Base-by-base conservation (phyloP, 2,329 filamentous ascomycete genomes). In the Chalaropsis ovoidea region DNA sequence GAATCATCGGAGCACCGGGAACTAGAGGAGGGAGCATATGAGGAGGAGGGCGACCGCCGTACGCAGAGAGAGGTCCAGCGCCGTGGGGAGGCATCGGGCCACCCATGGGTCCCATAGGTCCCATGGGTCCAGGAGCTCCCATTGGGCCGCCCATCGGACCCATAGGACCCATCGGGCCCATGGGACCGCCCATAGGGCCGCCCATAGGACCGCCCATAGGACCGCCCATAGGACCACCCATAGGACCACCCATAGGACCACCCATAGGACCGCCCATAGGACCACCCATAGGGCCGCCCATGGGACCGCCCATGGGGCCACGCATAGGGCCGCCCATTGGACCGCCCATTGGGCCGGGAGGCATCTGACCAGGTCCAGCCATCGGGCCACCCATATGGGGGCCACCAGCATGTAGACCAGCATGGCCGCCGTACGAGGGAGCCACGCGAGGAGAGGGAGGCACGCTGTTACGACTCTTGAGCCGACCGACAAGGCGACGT, bases 391-490 rank as follows among this genome's bases (percentile, higher is more conserved):
- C 31, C 31, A 31, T 31, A 31, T 31, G 47, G 47, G 47, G 47
- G 61, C 42, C 47, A 24, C 47, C 47, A 22, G 47, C 19, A 13
- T 49, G 47, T 49, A 22, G 47, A 24, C 47, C 47, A 31, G 31
- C 3, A 24, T 54, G 63, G 39, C 49, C 61, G 15, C 66, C 66
- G 35, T 62, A 67, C 19, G 60, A 49, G 4, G 66, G 66, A 8
- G 66, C 66, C 7, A 63, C 65, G 15, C 43, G 58, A n/a, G 66
- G 61, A 15, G 66, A 63, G 31, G 66, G 66, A 35, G 66, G 66
- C 60, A 67, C 64, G 22, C 66, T 67, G 43, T 60, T 67, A 19
- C 66, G 63, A 39, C 54, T 41, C 13, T 31, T 47, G 35, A 62
- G 43, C 22, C 66, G 63, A 13, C 64, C 66, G 41, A 35, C 24